These are phyloP conservation scores for Aquilaria agallochum DNA, from an alignment of 441 rosid species.

Conservation along the genomic window DNA sequence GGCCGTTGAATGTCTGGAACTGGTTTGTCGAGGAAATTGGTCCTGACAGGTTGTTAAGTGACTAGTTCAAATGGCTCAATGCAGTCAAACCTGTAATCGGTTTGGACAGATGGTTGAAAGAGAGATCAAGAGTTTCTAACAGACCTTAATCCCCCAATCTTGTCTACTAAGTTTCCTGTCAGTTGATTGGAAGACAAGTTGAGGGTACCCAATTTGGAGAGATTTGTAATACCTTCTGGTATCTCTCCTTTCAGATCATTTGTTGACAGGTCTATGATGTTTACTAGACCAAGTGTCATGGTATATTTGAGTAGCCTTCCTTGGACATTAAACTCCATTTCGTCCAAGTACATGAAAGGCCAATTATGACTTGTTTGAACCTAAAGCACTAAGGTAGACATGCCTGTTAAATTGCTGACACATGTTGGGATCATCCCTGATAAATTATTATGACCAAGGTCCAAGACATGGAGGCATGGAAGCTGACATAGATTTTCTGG, in stretches of 20 bases:
- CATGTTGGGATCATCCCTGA: slow-evolving; percentile 5
- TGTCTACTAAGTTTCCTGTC: not conserved
- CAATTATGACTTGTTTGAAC: too few species aligned
- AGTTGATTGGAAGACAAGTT: slow-evolving; percentile 3
- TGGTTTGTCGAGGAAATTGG: not conserved
- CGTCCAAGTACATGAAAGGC: too few species aligned
- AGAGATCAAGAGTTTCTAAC: slow-evolving; percentile 6
- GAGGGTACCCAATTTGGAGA: not conserved
- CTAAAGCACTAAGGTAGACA: not conserved
- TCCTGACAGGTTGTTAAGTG: slow-evolving; percentile 2
- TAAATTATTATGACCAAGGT: slow-evolving; percentile 7
- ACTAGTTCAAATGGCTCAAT: not conserved
- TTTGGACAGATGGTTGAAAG: slow-evolving; percentile 2
- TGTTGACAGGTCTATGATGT: not conserved
- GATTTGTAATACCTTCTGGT: not conserved
- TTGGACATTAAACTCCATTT: not conserved
- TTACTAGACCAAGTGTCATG: not conserved
- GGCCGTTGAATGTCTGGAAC: slow-evolving; percentile 2
- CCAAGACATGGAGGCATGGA: not conserved
- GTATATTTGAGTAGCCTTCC: not conserved
- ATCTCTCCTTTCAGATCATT: slow-evolving; percentile 1
- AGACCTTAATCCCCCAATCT: not conserved
- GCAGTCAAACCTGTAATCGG: not conserved
- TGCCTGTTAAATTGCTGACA: not conserved
- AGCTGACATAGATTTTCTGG: not conserved